phyloP scores from a whole-genome alignment of 106 monocot genomes.

The Platanthera zijinensis region DNA sequence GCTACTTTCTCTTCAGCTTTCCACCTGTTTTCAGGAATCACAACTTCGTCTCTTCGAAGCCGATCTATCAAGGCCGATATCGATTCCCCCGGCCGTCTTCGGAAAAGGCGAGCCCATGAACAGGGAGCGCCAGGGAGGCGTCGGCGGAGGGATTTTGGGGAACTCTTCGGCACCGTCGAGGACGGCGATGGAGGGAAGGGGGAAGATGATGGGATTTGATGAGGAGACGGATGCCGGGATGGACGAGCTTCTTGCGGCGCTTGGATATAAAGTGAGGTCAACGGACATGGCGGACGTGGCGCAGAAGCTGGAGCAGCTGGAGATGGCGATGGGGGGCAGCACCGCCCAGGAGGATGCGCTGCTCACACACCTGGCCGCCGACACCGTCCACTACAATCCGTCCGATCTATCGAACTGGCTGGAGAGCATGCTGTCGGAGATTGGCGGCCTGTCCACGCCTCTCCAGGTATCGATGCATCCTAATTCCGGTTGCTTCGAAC shows the following conservation, averaged over 20 bases:
- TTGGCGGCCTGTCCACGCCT: neutral
- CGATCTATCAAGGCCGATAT: neutral
- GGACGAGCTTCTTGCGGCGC: constrained; percentile 11
- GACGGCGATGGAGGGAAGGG: neutral
- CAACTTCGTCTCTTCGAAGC: neutral
- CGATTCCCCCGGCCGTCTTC: neutral
- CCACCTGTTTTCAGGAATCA: neutral
- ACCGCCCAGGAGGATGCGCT: neutral
- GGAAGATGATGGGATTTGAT: constrained; percentile 3
- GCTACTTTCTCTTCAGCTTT: neutral
- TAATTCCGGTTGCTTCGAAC: neutral
- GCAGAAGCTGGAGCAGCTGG: constrained; percentile 12
- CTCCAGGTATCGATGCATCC: neutral
- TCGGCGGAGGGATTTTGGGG: neutral
- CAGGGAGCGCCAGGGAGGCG: constrained; percentile 1
- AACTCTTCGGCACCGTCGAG: neutral
- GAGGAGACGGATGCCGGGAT: constrained; percentile 2
- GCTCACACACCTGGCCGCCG: neutral
- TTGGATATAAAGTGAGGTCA: constrained; percentile 10
- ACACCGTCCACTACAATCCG: constrained; percentile 16
- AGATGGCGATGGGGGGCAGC: constrained; percentile 6
- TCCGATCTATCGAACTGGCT: constrained; percentile 13
- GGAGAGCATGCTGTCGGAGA: constrained; percentile 10
- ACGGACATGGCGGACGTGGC: constrained; percentile 15
- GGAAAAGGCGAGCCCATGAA: neutral